These are phyloP conservation scores for Chionographis japonica DNA, from an alignment of 106 monocot genomes.

Conservation along the genomic window DNA sequence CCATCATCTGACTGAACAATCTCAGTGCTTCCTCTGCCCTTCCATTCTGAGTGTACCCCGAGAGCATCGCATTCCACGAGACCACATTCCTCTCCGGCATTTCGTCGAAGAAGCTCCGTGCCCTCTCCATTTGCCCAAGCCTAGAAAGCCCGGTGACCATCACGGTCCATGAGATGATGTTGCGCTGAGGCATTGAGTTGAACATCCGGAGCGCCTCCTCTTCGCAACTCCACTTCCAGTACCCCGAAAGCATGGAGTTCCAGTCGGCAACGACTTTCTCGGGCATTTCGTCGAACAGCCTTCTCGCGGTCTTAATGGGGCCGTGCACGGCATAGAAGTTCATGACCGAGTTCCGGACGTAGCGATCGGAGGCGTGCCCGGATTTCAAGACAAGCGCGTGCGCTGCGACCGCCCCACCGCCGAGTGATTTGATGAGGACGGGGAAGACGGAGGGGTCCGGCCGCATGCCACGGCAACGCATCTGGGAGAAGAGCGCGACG, in stretches of 20 bases:
- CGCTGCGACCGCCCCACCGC: neutral
- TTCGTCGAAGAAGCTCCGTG: constrained; percentile 21
- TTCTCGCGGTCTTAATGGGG: constrained; percentile 3
- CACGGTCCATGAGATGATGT: constrained; percentile 29
- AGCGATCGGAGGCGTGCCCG: constrained; percentile 20
- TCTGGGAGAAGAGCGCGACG: constrained; percentile 9
- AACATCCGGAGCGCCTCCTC: constrained; percentile 15
- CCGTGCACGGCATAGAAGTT: constrained; percentile 20
- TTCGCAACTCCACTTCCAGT: constrained; percentile 27
- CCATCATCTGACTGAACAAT: constrained; percentile 24
- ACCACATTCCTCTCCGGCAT: constrained; percentile 45
- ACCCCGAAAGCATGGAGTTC: constrained; percentile 34
- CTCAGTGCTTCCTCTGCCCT: constrained; percentile 8
- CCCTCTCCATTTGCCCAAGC: constrained; percentile 18
- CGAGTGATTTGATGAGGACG: constrained; percentile 9
- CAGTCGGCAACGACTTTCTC: constrained; percentile 22
- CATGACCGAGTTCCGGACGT: constrained; percentile 33
- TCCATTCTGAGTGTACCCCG: constrained; percentile 32
- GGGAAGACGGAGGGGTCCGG: constrained; percentile 28
- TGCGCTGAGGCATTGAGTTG: constrained; percentile 20
- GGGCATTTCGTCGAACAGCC: constrained; percentile 30
- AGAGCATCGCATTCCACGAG: constrained; percentile 46
- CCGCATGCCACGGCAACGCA: constrained; percentile 2
- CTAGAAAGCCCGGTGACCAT: constrained; percentile 40
- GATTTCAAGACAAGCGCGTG: constrained; percentile 24